phyloP scores from a whole-genome alignment of 805 yeast genomes.

The Kuraishia hungarica region DNA sequence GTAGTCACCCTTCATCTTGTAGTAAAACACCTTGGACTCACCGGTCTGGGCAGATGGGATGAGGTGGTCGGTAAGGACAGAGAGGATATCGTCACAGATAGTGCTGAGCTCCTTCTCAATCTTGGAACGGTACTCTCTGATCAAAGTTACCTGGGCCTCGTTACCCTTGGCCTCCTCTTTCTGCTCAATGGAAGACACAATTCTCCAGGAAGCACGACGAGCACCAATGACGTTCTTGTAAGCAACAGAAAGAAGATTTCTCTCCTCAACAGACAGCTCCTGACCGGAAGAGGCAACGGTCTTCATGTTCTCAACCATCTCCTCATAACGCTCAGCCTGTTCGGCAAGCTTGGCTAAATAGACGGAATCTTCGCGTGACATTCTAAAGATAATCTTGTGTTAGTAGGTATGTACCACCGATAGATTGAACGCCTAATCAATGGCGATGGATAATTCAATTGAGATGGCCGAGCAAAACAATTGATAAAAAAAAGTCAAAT shows the following conservation, averaged over 20 bases:
- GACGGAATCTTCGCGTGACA: constrained; percentile 97
- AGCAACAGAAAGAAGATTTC: constrained; percentile 94
- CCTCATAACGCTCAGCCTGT: constrained; percentile 99
- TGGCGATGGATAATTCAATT: background rate
- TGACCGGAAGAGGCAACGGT: constrained; percentile 93
- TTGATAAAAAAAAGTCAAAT: background rate
- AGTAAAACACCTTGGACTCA: constrained; percentile 96
- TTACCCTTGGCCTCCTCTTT: constrained; percentile 96
- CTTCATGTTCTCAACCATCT: constrained; percentile 98
- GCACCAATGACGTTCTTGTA: constrained; percentile 98
- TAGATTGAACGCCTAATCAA: background rate
- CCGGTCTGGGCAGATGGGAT: constrained; percentile 93
- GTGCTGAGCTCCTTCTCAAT: constrained; percentile 87
- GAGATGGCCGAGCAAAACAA: background rate
- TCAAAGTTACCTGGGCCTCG: constrained; percentile 80
- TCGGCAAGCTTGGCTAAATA: constrained; percentile 97
- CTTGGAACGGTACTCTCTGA: constrained; percentile 91
- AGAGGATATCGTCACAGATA: constrained; percentile 89
- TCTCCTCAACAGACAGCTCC: constrained; percentile 95
- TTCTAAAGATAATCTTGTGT: constrained; percentile 14
- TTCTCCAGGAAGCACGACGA: constrained; percentile 99
- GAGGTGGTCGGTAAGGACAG: constrained; percentile 81
- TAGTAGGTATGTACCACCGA: background rate
- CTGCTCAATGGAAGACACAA: constrained; percentile 95
- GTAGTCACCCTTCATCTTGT: constrained; percentile 99